phyloP scores from a whole-genome alignment of 192 early-diverging fungal genomes.

The Linnemannia zychae region DNA sequence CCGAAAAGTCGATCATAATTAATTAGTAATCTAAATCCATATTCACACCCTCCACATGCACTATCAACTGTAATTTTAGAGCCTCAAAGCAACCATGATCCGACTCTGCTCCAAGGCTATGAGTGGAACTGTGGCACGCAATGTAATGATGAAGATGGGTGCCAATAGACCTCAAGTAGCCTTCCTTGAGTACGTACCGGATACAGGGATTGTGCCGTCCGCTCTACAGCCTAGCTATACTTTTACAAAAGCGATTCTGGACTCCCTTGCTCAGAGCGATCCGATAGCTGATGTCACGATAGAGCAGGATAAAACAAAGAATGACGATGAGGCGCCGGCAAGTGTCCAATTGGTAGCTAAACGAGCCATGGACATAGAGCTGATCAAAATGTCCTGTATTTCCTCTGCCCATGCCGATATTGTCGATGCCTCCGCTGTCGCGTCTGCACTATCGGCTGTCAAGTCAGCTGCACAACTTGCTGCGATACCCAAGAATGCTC shows the following conservation, averaged over 20 bases:
- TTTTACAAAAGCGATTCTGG: background rate
- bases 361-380: background rate
- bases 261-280: background rate
- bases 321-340: background rate
- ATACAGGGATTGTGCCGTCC: slow-evolving; percentile 8
- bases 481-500: background rate
- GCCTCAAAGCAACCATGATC: slow-evolving; percentile 2
- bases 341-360: background rate
- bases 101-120: slow-evolving; percentile 15
- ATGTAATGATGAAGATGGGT: slow-evolving; percentile 11
- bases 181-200: slow-evolving; percentile 10
- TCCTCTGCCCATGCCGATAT: background rate
- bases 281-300: background rate
- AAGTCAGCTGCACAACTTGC: background rate
- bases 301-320: background rate
- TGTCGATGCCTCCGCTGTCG: background rate
- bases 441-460: background rate
- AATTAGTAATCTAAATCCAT: background rate
- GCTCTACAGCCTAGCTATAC: background rate
- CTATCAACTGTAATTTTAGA: background rate
- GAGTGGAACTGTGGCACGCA: slow-evolving; percentile 2
- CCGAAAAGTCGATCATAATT: background rate
- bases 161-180: slow-evolving; percentile 18
- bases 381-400: background rate
- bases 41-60: background rate